Base-by-base conservation (phyloP, 75 land plant genomes). In the Ceratopteris richardii region DNA sequence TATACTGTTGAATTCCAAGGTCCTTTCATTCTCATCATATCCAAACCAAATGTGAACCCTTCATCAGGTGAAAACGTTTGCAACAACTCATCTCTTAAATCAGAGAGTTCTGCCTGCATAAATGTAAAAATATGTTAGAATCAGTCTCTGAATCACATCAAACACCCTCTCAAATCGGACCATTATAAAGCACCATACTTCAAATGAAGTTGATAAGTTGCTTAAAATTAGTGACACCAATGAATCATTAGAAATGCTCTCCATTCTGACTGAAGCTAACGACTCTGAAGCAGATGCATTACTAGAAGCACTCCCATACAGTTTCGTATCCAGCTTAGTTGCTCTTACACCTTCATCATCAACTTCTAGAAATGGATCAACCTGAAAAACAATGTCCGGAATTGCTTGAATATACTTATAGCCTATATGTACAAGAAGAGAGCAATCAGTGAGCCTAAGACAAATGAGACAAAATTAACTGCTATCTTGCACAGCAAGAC, bases 351-450 rank as follows among this genome's bases (percentile, higher is more conserved):
- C 37, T 56, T 86, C 97, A 29, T 81, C 86, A 44, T 77, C 66
- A 42, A 95, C 54, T 31, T 66, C 57, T 33, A 95, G 64, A 74
- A 76, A 95, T 24, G 99, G 99, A 76, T 95, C 99, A 54, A 69
- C 82, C 99, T 90, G 85, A 27, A 53, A 29, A 63, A n/a, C n/a
- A n/a, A n/a, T n/a, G n/a, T n/a, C n/a, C 26, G 22, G 20, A 6
- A 31, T 31, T n/a, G n/a, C n/a, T n/a, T n/a, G n/a, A n/a, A n/a
- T n/a, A n/a, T n/a, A n/a, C n/a, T n/a, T n/a, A n/a, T n/a, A n/a
- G n/a, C n/a, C n/a, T n/a, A n/a, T n/a, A n/a, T n/a, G n/a, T n/a
- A n/a, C n/a, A n/a, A n/a, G n/a, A n/a, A n/a, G n/a, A n/a, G n/a
- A n/a, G n/a, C n/a, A n/a, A n/a, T n/a, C n/a, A n/a, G n/a, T n/a